Conservation (phyloP, 495 filamentous ascomycete genomes). For the Penicillium canariense region DNA sequence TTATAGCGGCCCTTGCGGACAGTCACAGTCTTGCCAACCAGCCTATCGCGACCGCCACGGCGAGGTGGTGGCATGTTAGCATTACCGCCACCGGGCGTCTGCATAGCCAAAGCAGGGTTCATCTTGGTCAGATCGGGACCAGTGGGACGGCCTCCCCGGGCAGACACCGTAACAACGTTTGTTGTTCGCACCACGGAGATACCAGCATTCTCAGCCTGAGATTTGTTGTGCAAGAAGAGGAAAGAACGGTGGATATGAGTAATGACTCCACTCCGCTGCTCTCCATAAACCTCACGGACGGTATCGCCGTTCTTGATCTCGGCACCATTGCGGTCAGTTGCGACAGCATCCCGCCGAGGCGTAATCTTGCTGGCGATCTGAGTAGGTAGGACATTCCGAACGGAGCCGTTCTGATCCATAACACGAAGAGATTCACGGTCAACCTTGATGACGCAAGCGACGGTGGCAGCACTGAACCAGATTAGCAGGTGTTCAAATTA, state of each 20-base stretch:
- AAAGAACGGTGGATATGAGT: conserved; percentile 88
- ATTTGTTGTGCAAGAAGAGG: conserved; percentile 80
- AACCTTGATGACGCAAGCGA: conserved; percentile 90
- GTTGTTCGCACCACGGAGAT: conserved; percentile 83
- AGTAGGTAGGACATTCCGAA: conserved; percentile 78
- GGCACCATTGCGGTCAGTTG: conserved; percentile 88
- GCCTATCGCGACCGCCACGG: conserved; percentile 76
- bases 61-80: conserved; percentile 73
- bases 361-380: conserved; percentile 86
- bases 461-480: conserved; percentile 65
- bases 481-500: conserved; percentile 32
- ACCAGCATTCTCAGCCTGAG: conserved; percentile 83
- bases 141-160: conserved; percentile 75
- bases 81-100: conserved; percentile 37
- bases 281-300: conserved; percentile 84
- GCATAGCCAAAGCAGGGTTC: conserved; percentile 81
- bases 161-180: conserved; percentile 83
- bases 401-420: conserved; percentile 84
- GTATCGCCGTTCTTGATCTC: conserved; percentile 90
- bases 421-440: conserved; percentile 89
- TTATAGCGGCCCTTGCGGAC: conserved; percentile 84
- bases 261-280: conserved; percentile 81
- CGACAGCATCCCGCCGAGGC: conserved; percentile 75
- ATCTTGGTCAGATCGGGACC: conserved; percentile 82
- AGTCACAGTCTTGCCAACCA: conserved; percentile 86